A percentile compares a stretch with the other conserved stretches of the same genome.
Evolutionary conservation across 495 filamentous ascomycete genomes (phyloP).

Genomic region (Pyrenula aspistea): DNA sequence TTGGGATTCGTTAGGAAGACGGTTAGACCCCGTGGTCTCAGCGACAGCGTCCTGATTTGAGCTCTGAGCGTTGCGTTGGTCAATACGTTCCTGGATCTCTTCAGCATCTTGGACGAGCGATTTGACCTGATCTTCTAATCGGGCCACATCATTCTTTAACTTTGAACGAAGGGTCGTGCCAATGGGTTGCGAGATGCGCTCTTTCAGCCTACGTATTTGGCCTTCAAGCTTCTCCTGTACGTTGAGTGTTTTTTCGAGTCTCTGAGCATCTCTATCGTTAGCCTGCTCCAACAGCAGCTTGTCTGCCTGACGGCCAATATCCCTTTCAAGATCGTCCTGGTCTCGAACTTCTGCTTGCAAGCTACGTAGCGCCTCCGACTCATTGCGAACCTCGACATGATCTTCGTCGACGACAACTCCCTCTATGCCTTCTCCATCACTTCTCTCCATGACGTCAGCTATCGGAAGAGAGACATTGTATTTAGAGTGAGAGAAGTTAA

Average conservation of each 20-base stretch:
- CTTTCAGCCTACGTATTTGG: constrained; percentile 35
- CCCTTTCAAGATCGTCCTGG: constrained; percentile 75
- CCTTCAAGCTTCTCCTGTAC: constrained; percentile 42
- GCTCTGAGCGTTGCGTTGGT: constrained; percentile 46
- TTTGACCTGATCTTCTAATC: constrained; percentile 47
- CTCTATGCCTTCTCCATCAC: background rate
- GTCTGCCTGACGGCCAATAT: constrained; percentile 60
- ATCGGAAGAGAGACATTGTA: too few relatives aligned
- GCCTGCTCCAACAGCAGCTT: constrained; percentile 67
- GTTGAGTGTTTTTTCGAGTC: constrained; percentile 61
- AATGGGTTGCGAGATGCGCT: constrained; percentile 35
- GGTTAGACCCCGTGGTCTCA: constrained; percentile 34
- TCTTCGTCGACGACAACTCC: background rate
- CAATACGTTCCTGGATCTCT: constrained; percentile 70
- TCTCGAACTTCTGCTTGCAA: constrained; percentile 66
- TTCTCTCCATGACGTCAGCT: background rate
- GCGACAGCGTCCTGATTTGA: constrained; percentile 25
- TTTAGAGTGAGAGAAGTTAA: too few relatives aligned
- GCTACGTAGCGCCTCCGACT: constrained; percentile 49
- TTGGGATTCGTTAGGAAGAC: constrained; percentile 65
- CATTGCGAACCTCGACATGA: constrained; percentile 17
- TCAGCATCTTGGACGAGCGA: constrained; percentile 54
- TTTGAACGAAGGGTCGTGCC: constrained; percentile 34
- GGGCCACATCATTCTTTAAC: constrained; percentile 48
- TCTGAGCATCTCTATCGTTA: constrained; percentile 75